These are phyloP conservation scores for Naganishia friedmannii DNA, from an alignment of 768 basidiomycete genomes.

Conservation along the genomic window DNA sequence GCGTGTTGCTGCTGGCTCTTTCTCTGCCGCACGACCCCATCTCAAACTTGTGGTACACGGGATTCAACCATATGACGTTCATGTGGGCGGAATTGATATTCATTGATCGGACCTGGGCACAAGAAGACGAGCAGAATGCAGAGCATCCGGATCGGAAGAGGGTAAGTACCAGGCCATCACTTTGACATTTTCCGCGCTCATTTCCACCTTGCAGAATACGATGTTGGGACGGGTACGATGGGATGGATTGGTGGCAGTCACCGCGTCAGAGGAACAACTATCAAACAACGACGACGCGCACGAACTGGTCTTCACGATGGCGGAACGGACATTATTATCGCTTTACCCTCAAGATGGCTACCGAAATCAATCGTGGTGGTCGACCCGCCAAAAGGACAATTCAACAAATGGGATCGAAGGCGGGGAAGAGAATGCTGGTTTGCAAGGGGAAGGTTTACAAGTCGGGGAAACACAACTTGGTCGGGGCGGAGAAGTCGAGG, in stretches of 20 bases:
- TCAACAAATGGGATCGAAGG: no score
- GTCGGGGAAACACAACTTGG: no score
- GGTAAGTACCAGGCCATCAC: neutral
- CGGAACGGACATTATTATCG: neutral
- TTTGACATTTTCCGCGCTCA: neutral
- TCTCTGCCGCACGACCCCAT: neutral
- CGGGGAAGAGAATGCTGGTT: neutral
- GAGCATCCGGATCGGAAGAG: neutral
- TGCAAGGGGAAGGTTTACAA: no score
- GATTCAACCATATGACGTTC: neutral
- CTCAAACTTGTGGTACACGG: neutral
- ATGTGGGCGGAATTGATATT: neutral
- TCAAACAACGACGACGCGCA: neutral
- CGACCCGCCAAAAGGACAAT: neutral
- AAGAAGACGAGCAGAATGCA: neutral
- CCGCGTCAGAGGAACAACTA: neutral
- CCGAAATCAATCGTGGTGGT: neutral
- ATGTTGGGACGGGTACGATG: neutral
- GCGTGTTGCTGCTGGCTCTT: neutral
- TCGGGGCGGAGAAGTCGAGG: no score
- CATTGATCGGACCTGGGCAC: neutral
- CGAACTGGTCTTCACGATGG: neutral
- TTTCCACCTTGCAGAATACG: neutral
- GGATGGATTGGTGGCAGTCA: neutral
- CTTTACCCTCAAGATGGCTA: neutral